These are phyloP conservation scores for Syzygium aqueum DNA, from an alignment of 345 rosid genomes.

Conservation along the genomic window DNA sequence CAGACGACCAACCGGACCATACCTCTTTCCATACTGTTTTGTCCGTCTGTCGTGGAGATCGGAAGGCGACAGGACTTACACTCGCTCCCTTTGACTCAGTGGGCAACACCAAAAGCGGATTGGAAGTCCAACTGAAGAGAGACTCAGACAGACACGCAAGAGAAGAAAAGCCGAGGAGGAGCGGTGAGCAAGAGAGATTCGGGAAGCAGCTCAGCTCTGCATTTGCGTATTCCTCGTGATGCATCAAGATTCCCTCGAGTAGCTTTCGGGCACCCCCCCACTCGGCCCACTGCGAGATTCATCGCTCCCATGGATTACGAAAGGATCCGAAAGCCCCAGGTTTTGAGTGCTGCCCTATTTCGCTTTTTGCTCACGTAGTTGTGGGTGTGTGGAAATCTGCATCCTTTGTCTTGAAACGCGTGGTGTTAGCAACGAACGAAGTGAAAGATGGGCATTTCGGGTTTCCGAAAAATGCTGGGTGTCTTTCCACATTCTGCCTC, in stretches of 20 bases:
- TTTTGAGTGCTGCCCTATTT: neutral
- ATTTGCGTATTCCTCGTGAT: neutral
- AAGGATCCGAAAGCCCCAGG: conserved; percentile 64
- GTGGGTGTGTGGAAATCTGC: neutral
- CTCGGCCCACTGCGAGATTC: neutral
- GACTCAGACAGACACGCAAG: neutral
- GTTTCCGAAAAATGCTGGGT: neutral
- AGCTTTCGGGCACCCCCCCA: neutral
- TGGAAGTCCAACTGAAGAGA: neutral
- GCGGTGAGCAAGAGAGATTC: neutral
- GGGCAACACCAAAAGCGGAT: neutral
- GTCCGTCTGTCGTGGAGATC: neutral
- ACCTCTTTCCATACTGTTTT: neutral
- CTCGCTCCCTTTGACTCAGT: neutral
- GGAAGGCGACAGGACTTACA: neutral
- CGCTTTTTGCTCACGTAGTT: neutral
- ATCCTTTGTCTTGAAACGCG: neutral
- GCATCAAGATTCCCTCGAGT: neutral
- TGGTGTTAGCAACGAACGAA: neutral
- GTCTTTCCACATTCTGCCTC: neutral
- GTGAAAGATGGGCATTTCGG: neutral
- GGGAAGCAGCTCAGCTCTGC: neutral
- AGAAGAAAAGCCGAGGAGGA: neutral
- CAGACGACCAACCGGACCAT: neutral
- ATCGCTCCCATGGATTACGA: conserved; percentile 58